A percentile compares a stretch with the other conserved stretches of the same genome.
phyloP scores from a whole-genome alignment of 2,329 filamentous ascomycete genomes.

The Ophiosphaerella narmari region DNA sequence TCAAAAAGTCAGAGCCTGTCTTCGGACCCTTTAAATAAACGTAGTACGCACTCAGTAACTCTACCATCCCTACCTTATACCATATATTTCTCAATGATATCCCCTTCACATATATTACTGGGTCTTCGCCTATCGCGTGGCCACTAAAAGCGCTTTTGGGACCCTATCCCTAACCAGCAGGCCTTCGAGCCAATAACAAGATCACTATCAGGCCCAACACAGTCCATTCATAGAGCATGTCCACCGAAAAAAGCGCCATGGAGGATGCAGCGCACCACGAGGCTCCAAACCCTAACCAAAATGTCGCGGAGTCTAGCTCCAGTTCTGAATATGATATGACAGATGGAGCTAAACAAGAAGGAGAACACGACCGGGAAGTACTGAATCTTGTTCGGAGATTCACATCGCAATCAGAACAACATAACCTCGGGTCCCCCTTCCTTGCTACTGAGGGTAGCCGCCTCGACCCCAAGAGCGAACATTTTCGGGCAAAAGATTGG shows the following conservation, averaged over 20 bases:
- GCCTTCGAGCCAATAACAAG: no score
- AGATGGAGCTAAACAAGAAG: slow-evolving; percentile 4
- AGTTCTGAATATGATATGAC: slow-evolving; percentile 8
- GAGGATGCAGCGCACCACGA: neutral
- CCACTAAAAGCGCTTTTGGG: no score
- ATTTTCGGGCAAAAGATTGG: slow-evolving; percentile 52
- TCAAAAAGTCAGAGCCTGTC: no score
- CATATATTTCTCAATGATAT: no score
- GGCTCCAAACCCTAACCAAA: neutral
- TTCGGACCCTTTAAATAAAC: no score
- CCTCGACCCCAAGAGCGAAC: slow-evolving; percentile 49
- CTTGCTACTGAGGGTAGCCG: slow-evolving; percentile 42
- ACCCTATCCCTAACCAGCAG: no score
- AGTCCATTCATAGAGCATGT: slow-evolving; percentile 2
- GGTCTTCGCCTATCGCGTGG: no score
- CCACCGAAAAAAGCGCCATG: neutral
- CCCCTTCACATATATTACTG: no score
- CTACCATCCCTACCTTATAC: no score
- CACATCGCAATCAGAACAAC: slow-evolving; percentile 44
- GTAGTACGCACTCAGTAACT: no score
- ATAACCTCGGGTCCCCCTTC: slow-evolving; percentile 39
- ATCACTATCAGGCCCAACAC: no score
- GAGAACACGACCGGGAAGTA: slow-evolving; percentile 19
- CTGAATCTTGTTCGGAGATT: slow-evolving; percentile 46
- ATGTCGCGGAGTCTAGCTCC: slow-evolving; percentile 11